Evolutionary conservation across 495 filamentous ascomycete species (phyloP), one percentile per base, ranked within the genome.

Genomic region (Penicillium subrubescens): DNA sequence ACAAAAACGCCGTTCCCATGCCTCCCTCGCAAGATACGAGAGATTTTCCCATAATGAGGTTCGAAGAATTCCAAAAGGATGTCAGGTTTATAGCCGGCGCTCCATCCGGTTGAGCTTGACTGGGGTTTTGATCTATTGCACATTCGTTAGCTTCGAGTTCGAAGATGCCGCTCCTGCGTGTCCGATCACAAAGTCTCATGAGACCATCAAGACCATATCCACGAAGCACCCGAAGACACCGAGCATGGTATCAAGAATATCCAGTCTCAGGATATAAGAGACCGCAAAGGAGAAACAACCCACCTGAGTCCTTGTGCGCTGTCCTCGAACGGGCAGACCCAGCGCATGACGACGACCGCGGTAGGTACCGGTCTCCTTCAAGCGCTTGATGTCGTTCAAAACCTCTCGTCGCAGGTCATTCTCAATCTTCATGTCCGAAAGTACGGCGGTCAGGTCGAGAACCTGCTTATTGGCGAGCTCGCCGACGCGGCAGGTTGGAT

Each of bases 391-490:
- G 71, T 98, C 92, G 34, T 97, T 92, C 67, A 86, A 78, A 44
- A 97, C 68, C 57, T 91, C 81, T 74, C 89, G 83, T 72, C 87
- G 81, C 62, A 96, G 81, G 67, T 99, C 94, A 70, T 91, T 97
- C 75, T 98, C 96, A 64, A 97, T 92, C 46, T 89, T 96, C 93
- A 99, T 93, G 12, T 87, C 88, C 8, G 94, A 91, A 43, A 99
- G 82, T 70, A 93, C 91, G 46, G 88, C 87, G n/a, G 87, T 92
- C 59, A 99, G 82, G 53, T 91, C 89, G 21, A 89, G 86, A 63
- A 96, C 79, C 63, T 90, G 90, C 72, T 90, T 87, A 62, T 86
- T 85, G 57, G 82, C 80, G 11, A 99, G 80, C 3, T 84, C 81
- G 72, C 89, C 88, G 59, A 97, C 81, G 72, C 86, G 87, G 63